Conservation (phyloP, 2,329 filamentous ascomycete genomes). For the Bimuria novae-zelandiae region DNA sequence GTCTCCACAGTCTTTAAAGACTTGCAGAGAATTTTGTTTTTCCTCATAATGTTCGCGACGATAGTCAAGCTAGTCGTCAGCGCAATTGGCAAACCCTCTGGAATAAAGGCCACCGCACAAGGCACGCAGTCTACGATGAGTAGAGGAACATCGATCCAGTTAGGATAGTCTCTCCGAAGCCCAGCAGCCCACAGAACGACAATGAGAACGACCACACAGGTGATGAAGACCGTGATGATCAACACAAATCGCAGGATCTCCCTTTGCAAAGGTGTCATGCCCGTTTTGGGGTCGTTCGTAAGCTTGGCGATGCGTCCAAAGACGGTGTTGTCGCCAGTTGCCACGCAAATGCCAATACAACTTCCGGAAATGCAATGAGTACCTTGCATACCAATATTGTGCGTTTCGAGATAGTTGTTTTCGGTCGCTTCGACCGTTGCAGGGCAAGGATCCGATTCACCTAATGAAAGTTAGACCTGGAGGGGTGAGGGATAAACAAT, state of each 20-base stretch:
- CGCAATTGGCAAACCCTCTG: conserved; percentile 57
- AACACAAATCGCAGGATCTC: conserved; percentile 75
- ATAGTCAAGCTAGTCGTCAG: conserved; percentile 69
- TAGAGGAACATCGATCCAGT: conserved; percentile 72
- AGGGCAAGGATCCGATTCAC: conserved; percentile 68
- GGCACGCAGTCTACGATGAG: conserved; percentile 73
- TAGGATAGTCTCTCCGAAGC: conserved; percentile 67
- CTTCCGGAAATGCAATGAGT: conserved; percentile 75
- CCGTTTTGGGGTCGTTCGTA: conserved; percentile 70
- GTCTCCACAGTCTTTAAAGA: conserved; percentile 80
- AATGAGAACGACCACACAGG: conserved; percentile 67
- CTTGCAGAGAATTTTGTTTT: conserved; percentile 79
- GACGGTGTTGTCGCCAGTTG: conserved; percentile 73
- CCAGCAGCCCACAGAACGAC: conserved; percentile 72
- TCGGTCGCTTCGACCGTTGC: conserved; percentile 67
- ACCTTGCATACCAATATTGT: conserved; percentile 77
- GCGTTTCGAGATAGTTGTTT: conserved; percentile 76
- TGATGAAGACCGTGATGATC: conserved; percentile 71
- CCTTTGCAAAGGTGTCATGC: conserved; percentile 70
- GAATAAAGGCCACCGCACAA: conserved; percentile 76
- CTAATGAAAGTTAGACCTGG: conserved; percentile 39
- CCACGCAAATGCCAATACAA: conserved; percentile 69
- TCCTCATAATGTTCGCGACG: conserved; percentile 74
- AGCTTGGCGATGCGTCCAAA: conserved; percentile 77
- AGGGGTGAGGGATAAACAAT: neutral